Evolutionary conservation across 2,329 filamentous ascomycete species (phyloP).

Genomic region (Hypoxylon sp.): DNA sequence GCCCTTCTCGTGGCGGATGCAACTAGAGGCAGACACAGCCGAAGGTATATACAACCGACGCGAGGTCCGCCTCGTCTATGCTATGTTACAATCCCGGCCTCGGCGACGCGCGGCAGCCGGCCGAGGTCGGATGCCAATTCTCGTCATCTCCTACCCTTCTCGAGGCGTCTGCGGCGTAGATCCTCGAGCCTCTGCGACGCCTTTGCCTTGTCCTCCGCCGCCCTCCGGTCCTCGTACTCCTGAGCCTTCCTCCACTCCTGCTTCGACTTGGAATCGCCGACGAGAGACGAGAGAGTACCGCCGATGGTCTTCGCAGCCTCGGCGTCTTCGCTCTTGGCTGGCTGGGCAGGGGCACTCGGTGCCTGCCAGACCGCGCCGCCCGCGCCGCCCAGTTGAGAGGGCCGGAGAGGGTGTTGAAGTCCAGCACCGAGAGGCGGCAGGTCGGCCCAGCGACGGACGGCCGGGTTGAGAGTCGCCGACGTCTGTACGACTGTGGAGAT

Average conservation of each 20-base stretch:
- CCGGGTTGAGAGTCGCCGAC: conserved; percentile 49
- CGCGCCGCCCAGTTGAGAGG: not conserved
- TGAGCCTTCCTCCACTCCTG: conserved; percentile 37
- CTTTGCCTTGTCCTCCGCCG: conserved; percentile 50
- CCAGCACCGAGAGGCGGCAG: conserved; percentile 48
- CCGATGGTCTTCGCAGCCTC: conserved; percentile 25
- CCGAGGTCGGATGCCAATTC: not conserved
- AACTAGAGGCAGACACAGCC: too few species aligned
- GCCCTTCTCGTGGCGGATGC: conserved; percentile 3
- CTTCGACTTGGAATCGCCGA: conserved; percentile 32
- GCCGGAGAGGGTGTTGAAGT: conserved; percentile 5
- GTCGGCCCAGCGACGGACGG: conserved; percentile 50
- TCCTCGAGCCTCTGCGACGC: conserved; percentile 43
- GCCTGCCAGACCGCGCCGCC: conserved; percentile 45
- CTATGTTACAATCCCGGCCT: conserved; percentile 22
- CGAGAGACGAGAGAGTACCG: too few species aligned
- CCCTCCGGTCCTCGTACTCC: conserved; percentile 43
- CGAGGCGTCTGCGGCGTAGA: conserved; percentile 27
- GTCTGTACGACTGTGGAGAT: conserved; percentile 47
- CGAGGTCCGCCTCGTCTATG: conserved; percentile 15
- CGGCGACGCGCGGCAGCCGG: conserved; percentile 6
- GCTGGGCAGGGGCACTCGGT: conserved; percentile 32
- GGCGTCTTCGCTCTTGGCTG: conserved; percentile 4
- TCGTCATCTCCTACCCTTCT: conserved; percentile 10
- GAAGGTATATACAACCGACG: too few species aligned